phyloP scores from a whole-genome alignment of 306 rosid species.

The Prunus davidiana region DNA sequence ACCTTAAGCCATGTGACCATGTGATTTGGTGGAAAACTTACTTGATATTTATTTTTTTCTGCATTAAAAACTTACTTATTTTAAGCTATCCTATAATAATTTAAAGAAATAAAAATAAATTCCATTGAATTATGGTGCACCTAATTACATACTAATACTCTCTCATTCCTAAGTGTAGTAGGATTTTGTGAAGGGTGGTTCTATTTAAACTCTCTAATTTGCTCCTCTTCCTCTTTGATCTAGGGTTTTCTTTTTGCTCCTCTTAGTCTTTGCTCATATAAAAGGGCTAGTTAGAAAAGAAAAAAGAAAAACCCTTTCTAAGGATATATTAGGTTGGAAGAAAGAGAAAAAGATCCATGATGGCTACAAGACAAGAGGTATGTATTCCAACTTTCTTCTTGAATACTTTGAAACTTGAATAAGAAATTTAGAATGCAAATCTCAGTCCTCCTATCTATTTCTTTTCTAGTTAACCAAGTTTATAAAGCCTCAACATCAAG shows the following conservation, averaged over 20 bases:
- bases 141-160: neutral
- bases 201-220: neutral
- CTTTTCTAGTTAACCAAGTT: neutral
- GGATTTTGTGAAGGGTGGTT: neutral
- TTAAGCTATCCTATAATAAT: too few species aligned
- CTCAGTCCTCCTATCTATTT: neutral
- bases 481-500: neutral
- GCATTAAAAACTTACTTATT: too few species aligned
- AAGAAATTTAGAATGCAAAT: too few species aligned
- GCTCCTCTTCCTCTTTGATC: neutral
- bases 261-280: neutral
- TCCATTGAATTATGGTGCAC: neutral
- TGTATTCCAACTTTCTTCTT: neutral
- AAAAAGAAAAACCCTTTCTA: neutral
- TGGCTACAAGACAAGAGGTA: slow-evolving; percentile 1
- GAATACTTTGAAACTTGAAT: neutral
- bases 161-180: neutral
- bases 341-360: neutral
- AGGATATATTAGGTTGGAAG: neutral
- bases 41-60: too few species aligned
- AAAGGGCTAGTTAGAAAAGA: neutral
- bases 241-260: neutral
- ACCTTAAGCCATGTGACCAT: too few species aligned
- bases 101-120: too few species aligned
- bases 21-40: too few species aligned